Conservation (phyloP, 352 stramenopile genomes). For the Phytophthora europaea region DNA sequence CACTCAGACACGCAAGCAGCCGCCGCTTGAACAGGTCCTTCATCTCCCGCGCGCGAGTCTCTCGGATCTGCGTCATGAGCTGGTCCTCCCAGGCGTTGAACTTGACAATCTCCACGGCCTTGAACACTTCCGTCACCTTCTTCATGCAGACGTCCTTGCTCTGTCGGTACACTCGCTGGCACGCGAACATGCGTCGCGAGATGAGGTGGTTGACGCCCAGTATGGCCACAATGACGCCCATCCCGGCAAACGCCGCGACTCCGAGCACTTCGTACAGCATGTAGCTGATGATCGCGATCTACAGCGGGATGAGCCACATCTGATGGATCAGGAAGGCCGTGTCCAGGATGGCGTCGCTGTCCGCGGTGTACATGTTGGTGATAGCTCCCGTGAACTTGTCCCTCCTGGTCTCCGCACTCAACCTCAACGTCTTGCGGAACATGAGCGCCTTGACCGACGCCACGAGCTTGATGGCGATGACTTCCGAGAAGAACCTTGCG, state of each 20-base stretch:
- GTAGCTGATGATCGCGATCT: slow-evolving; percentile 54
- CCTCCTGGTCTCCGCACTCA: slow-evolving; percentile 51
- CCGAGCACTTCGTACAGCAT: slow-evolving; percentile 59
- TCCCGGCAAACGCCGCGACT: slow-evolving; percentile 47
- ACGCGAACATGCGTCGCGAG: slow-evolving; percentile 41
- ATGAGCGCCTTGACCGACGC: slow-evolving; percentile 60
- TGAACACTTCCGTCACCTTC: slow-evolving; percentile 66
- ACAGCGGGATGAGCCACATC: slow-evolving; percentile 67
- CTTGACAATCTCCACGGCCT: slow-evolving; percentile 93
- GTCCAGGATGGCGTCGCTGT: slow-evolving; percentile 56
- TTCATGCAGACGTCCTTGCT: slow-evolving; percentile 71
- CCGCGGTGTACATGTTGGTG: slow-evolving; percentile 70
- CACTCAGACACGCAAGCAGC: slow-evolving; percentile 40
- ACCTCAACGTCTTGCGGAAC: slow-evolving; percentile 60
- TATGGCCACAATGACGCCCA: slow-evolving; percentile 51
- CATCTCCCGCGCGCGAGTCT: slow-evolving; percentile 45
- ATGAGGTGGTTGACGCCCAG: slow-evolving; percentile 49
- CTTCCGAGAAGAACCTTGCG: slow-evolving; percentile 56
- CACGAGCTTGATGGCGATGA: slow-evolving; percentile 67
- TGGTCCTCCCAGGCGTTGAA: slow-evolving; percentile 93
- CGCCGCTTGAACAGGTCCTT: slow-evolving; percentile 40
- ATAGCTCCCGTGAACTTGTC: slow-evolving; percentile 67
- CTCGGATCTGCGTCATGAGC: slow-evolving; percentile 73
- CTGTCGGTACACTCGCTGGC: slow-evolving; percentile 34
- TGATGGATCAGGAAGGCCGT: slow-evolving; percentile 65